These are phyloP conservation scores for Vickermania spadyakhi DNA, from an alignment of 208 protist species.

Conservation along the genomic window DNA sequence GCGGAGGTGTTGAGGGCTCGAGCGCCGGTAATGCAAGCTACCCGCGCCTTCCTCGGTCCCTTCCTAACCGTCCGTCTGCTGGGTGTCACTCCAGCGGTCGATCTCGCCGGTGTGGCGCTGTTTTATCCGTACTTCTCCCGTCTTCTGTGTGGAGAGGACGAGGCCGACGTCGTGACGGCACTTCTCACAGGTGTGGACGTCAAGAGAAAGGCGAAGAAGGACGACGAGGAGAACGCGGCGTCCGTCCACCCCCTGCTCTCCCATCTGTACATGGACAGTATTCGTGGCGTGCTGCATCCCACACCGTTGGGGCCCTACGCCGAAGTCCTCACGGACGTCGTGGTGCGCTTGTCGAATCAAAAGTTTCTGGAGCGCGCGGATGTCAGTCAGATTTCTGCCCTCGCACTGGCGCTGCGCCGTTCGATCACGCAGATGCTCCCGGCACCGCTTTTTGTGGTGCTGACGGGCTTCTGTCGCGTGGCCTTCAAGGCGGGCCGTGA, in stretches of 20 bases:
- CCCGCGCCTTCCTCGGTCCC: constrained; percentile 36
- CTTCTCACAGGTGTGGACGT: neutral
- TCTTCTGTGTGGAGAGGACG: constrained; percentile 12
- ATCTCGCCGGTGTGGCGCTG: constrained; percentile 31
- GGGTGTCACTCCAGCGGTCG: constrained; percentile 51
- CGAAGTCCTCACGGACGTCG: constrained; percentile 39
- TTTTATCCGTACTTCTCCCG: constrained; percentile 59
- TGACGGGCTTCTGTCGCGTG: constrained; percentile 59
- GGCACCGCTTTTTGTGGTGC: constrained; percentile 64
- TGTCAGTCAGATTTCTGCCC: constrained; percentile 48
- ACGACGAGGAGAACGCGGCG: neutral
- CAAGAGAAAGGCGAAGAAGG: neutral
- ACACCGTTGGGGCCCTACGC: constrained; percentile 51
- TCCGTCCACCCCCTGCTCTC: constrained; percentile 24
- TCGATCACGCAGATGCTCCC: constrained; percentile 71
- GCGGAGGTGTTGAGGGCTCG: constrained; percentile 48
- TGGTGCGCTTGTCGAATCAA: constrained; percentile 39
- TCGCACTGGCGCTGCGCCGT: constrained; percentile 54
- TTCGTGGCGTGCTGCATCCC: constrained; percentile 37
- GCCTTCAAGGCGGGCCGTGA: constrained; percentile 80
- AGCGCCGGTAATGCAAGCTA: constrained; percentile 15
- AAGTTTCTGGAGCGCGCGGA: constrained; percentile 40
- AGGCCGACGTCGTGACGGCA: constrained; percentile 9
- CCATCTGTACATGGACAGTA: constrained; percentile 45
- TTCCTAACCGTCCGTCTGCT: constrained; percentile 60